Base-by-base conservation (phyloP, 1,284 basidiomycete species). In the Trametes polyzona region DNA sequence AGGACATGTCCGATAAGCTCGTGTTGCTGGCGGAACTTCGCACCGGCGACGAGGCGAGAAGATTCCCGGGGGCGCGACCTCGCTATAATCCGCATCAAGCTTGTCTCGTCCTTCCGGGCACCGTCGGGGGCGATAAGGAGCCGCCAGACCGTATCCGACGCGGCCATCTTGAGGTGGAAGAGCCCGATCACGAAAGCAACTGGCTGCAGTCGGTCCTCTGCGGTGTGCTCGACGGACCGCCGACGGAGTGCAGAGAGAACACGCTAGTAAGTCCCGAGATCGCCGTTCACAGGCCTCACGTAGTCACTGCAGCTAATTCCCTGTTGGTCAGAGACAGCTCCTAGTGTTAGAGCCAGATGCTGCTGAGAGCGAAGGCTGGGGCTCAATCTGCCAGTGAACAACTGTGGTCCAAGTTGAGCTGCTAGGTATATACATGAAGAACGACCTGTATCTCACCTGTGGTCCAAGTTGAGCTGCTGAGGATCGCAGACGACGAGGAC, bases 131-230 rank as follows among this genome's bases (percentile, higher is more conserved):
- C 27, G 14, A 75, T 67, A 11, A 67, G 69, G 0, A 69, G 59
- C 2, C 68, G 47, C 71, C 72, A 77, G 1, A 78, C 52, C 0
- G 74, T 69, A 59, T 77, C 72, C 0, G 68, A 70, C 12, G 66
- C 69, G 0, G 74, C 74, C 76, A 77, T 77, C 57, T 74, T 72
- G 27, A 73, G 55, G 39, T 78, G 76, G 46, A 78, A 78, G 2
- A 76, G 59, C 0, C 76, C 75, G 9, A 68, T 48, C 0, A 75
- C 59, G 48, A 68, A 71, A 7, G 75, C 63, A 1, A 74, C 57
- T 35, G 54, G 65, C 47, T 73, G 71, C 4, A 73, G 55, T 0
- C 56, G 58, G 6, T 61, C 19, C 52, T 62, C 67, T 0, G 59
- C 43, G 3, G 58, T 61, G 0, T 26, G 10, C 23, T 74, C 66